These are phyloP conservation scores for Prunus kanzakura DNA, from an alignment of 306 rosid genomes.

Conservation along the genomic window DNA sequence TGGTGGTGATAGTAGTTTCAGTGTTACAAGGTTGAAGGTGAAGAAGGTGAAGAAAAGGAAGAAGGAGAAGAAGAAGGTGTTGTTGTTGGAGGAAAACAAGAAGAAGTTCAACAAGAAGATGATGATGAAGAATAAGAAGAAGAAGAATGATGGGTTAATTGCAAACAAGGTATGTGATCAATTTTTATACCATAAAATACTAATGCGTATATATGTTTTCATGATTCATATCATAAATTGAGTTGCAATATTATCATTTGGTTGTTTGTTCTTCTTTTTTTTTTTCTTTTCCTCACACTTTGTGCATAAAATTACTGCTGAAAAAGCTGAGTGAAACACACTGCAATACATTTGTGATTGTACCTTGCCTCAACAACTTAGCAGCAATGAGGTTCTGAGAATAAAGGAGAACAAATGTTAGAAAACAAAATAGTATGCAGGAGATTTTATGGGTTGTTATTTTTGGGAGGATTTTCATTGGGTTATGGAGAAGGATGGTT, in stretches of 20 bases:
- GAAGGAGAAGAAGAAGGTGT: constrained; percentile 33
- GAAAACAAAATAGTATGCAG: neutral
- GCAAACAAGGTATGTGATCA: constrained; percentile 58
- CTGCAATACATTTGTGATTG: constrained; percentile 31
- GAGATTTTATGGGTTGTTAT: constrained; percentile 25
- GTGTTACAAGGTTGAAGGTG: constrained; percentile 20
- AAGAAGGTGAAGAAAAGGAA: constrained; percentile 40
- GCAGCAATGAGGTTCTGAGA: constrained; percentile 22
- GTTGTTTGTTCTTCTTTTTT: neutral
- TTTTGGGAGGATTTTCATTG: constrained; percentile 21
- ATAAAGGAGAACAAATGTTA: constrained; percentile 30
- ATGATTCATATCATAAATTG: neutral
- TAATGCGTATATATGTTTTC: neutral
- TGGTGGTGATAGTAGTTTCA: neutral
- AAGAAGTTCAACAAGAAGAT: constrained; percentile 20
- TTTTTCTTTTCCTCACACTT: constrained; percentile 35
- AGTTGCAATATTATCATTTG: too few relatives aligned
- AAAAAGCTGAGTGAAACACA: constrained; percentile 58
- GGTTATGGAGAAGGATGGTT: constrained; percentile 28
- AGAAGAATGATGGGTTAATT: constrained; percentile 19
- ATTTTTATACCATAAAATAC: constrained; percentile 30
- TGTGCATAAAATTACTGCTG: constrained; percentile 57
- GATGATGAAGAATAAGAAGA: constrained; percentile 35
- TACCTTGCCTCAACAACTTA: constrained; percentile 21
- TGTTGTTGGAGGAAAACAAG: constrained; percentile 13